A percentile compares a stretch with the other conserved stretches of the same genome.
Evolutionary conservation across 352 stramenopile species (phyloP).

Genomic region (Pythium plurisporium): DNA sequence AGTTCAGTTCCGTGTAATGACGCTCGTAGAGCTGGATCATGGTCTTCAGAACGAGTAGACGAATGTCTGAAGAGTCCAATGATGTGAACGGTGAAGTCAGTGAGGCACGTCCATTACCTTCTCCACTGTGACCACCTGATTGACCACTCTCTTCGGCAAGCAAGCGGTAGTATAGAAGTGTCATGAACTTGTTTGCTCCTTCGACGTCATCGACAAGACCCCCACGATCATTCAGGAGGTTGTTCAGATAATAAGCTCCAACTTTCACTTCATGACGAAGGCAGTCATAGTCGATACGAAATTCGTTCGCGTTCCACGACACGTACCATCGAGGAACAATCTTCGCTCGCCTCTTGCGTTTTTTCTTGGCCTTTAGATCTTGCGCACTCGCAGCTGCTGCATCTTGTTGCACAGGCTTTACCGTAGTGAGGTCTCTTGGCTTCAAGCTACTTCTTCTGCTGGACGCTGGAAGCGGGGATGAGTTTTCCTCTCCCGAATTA

Average conservation of each 20-base stretch:
- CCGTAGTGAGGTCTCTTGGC: conserved; percentile 14
- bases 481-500: conserved; percentile 57
- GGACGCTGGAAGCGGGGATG: background rate
- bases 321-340: conserved; percentile 79
- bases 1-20: conserved; percentile 69
- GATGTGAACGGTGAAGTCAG: conserved; percentile 30
- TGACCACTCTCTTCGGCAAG: conserved; percentile 54
- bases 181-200: conserved; percentile 77
- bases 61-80: conserved; percentile 64
- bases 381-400: conserved; percentile 14
- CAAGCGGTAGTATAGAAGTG: conserved; percentile 80
- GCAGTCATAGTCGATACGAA: conserved; percentile 72
- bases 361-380: conserved; percentile 45
- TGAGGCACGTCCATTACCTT: conserved; percentile 10
- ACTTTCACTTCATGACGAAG: conserved; percentile 75
- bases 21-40: conserved; percentile 87
- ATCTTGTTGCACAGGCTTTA: conserved; percentile 22
- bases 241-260: conserved; percentile 77
- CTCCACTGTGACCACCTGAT: conserved; percentile 1
- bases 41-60: conserved; percentile 76
- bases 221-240: conserved; percentile 76
- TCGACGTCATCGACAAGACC: conserved; percentile 79
- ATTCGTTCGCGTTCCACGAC: conserved; percentile 86
- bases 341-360: conserved; percentile 64
- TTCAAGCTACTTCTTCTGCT: conserved; percentile 30